Base-by-base conservation (phyloP, 345 rosid species). In the thale cress (Arabidopsis thaliana) region DNA sequence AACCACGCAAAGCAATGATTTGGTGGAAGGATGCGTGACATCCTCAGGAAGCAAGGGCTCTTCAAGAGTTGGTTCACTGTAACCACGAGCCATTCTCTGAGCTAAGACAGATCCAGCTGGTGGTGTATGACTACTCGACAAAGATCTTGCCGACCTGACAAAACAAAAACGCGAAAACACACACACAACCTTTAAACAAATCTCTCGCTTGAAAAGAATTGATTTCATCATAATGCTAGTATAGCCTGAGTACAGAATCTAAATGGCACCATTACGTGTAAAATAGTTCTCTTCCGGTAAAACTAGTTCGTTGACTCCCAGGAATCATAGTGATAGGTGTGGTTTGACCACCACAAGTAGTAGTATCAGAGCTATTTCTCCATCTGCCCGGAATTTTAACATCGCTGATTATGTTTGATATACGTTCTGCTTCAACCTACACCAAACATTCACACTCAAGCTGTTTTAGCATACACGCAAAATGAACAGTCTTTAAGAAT, bases 71-170 rank as follows among this genome's bases (percentile, higher is more conserved):
- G 59, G 67, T 73, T 59, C 74, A 16, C 52, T 41, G 41, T 75
- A 71, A 60, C 84, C 74, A 65, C 84, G 64, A 69, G 83, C 68
- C 85, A 84, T 83, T 77, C 84, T 77, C 73, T 80, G 91, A 45
- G 84, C 82, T 77, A 84, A 73, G 69, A 66, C 72, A 58, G 90
- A 84, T 78, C 96, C 91, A 23, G 80, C 78, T 9, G 86, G 83
- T 44, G 97, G 91, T 25, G 89, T 86, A 78, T 84, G 88, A 78
- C 96, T 89, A 42, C 88, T 88, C 28, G 97, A 78, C 68, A 92
- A 72, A 37, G 92, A 92, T 80, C 97, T 85, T 46, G 97, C 97
- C 10, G 96, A 89, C 82, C 97, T 92, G 83, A 77, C 32, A 51
- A 34, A 69, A 51, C 53, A 7, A 45, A 12, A 61, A 42, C 13